Conservation (phyloP, 1,284 basidiomycete genomes). For the Wolfiporia cocos region DNA sequence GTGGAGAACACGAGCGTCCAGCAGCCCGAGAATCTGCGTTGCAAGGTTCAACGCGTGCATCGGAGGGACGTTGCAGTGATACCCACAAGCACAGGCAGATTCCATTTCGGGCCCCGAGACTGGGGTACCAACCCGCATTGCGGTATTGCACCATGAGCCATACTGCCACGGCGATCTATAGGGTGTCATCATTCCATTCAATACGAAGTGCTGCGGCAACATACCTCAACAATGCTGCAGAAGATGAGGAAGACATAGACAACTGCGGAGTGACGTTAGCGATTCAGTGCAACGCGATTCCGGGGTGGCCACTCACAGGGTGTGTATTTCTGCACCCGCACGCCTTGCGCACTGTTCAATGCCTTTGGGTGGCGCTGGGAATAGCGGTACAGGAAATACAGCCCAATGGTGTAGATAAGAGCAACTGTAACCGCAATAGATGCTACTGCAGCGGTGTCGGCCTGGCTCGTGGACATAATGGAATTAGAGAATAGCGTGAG, state of each 20-base stretch:
- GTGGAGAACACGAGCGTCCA: conserved; percentile 51
- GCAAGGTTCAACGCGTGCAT: too few species aligned
- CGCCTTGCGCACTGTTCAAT: conserved; percentile 41
- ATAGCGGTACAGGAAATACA: conserved; percentile 42
- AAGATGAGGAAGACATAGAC: conserved; percentile 46
- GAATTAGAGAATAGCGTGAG: too few species aligned
- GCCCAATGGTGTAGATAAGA: conserved; percentile 39
- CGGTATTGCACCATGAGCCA: conserved; percentile 53
- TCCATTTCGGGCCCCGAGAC: conserved; percentile 31
- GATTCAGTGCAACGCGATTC: conserved; percentile 4
- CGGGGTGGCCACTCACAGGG: conserved; percentile 33
- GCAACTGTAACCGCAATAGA: conserved; percentile 40
- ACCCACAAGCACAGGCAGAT: conserved; percentile 42
- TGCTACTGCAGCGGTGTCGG: conserved; percentile 28
- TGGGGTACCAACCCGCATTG: conserved; percentile 43
- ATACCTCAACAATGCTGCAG: conserved; percentile 41
- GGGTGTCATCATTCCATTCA: too few species aligned
- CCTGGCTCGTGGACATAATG: conserved; percentile 2
- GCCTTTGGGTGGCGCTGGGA: conserved; percentile 37
- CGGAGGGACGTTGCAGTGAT: neutral
- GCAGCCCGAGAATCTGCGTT: conserved; percentile 43
- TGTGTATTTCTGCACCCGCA: conserved; percentile 37
- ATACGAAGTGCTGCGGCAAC: too few species aligned
- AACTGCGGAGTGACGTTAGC: conserved; percentile 19
- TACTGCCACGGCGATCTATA: conserved; percentile 44